Percentiles rank a stretch among this genome's conserved stretches.
Evolutionary conservation across 1,139 yeast species (phyloP).

Genomic region (Kurtzmaniella quercitrusa): DNA sequence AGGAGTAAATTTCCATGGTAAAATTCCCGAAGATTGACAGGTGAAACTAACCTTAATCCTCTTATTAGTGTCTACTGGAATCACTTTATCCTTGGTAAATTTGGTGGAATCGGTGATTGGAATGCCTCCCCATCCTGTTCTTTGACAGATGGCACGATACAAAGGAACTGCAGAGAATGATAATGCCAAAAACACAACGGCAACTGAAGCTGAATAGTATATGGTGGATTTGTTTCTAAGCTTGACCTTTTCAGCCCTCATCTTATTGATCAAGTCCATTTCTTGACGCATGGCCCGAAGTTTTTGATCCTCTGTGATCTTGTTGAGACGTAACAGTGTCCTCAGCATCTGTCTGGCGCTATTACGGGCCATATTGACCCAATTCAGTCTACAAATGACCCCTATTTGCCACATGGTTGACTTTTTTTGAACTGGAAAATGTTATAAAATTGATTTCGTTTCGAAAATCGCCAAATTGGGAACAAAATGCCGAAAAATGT

Average conservation of each 20-base stretch:
- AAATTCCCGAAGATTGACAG: slow-evolving; percentile 83
- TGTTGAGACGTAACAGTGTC: neutral
- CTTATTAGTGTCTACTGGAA: slow-evolving; percentile 84
- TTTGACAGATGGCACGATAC: slow-evolving; percentile 85
- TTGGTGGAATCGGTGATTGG: slow-evolving; percentile 82
- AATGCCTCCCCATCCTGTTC: slow-evolving; percentile 95
- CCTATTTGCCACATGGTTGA: neutral
- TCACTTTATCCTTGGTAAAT: slow-evolving; percentile 81
- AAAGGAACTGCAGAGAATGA: slow-evolving; percentile 92
- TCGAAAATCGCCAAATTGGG: neutral
- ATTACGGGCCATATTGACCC: neutral
- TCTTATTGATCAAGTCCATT: slow-evolving; percentile 11
- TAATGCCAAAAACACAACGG: slow-evolving; percentile 69
- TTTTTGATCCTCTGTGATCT: slow-evolving; percentile 3
- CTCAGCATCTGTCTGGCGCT: neutral
- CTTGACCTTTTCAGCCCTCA: slow-evolving; percentile 28
- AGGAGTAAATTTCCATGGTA: slow-evolving; percentile 96
- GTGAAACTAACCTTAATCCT: slow-evolving; percentile 82
- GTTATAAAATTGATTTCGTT: too few relatives aligned
- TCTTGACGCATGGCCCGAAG: slow-evolving; percentile 9
- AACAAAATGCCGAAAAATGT: neutral
- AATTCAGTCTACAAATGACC: too few relatives aligned
- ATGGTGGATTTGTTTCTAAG: slow-evolving; percentile 50
- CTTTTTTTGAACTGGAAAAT: neutral
- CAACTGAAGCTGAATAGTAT: slow-evolving; percentile 69